Base-by-base conservation (phyloP, 306 rosid genomes). In the Canavalia ensiformis region DNA sequence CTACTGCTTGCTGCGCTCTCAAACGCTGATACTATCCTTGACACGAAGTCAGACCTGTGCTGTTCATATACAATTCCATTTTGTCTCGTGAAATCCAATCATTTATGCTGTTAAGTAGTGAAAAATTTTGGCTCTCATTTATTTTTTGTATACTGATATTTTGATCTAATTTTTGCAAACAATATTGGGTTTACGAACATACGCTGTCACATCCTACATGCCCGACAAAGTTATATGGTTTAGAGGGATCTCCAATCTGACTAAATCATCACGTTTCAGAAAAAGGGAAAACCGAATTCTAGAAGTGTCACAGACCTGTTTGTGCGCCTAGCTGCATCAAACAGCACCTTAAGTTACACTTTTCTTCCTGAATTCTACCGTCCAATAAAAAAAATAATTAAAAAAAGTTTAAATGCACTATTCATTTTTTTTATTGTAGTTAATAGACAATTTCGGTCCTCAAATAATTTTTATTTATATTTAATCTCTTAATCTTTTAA, bases 31-130 rank as follows among this genome's bases (percentile, higher is more conserved):
- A 10, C 35, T 65, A 18, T 65, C 59, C 68, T 76, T 69, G 64
- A 30, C 81, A 58, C 42, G 49, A 72, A 72, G 79, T 60, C 12
- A 83, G 42, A 12, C 35, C 2, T 77, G 34, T 77, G 81, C 57
- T 73, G 80, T 81, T 87, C 72, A 54, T 67, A 81, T 60, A 60
- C 74, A 70, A 66, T 70, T 74, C 41, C 77, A 44, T 33, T 69
- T 76, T 4, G 35, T 58, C 52, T 57, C 72, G 41, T 72, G 44
- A 56, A 51, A 44, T 82, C 77, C 71, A 52, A 50, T 37, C 79
- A 13, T 58, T 65, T 76, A 37, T 81, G 81, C 57, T 76, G 83
- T 72, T 3, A 7, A 59, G 80, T 60, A 30, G 62, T 11, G 65
- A 54, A 66, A 55, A 62, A 0, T 82, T 85, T 84, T 78, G 84